These are phyloP conservation scores for Penicillium sp. DNA, from an alignment of 2,329 filamentous ascomycete genomes.

Conservation along the genomic window DNA sequence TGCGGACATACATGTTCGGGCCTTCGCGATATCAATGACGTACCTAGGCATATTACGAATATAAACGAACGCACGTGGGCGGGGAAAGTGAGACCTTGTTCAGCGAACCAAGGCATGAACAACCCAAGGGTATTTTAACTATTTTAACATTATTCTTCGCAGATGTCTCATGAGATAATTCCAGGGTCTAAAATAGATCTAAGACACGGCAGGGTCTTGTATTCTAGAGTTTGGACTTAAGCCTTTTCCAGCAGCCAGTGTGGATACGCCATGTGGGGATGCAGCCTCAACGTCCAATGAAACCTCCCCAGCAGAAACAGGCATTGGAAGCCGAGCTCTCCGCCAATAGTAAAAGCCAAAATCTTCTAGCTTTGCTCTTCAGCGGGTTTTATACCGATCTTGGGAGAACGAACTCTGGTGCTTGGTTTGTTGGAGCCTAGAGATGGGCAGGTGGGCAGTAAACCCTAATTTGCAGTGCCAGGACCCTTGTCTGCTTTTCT, in stretches of 20 bases:
- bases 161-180: not conserved
- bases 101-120: not conserved
- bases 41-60: not conserved
- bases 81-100: not conserved
- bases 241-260: not conserved
- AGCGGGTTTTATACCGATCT: not conserved
- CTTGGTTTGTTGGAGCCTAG: not conserved
- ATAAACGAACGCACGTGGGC: not conserved
- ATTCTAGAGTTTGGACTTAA: not conserved
- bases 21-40: not conserved
- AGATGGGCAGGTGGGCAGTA: not conserved
- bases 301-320: not conserved
- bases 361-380: not conserved
- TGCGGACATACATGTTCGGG: no score
- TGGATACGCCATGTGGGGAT: not conserved
- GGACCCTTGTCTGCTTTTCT: no score
- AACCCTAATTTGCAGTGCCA: no score
- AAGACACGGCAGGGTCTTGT: not conserved
- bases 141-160: not conserved
- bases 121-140: not conserved
- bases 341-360: not conserved
- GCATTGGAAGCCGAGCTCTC: not conserved
- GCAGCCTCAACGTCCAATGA: not conserved
- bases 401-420: not conserved
- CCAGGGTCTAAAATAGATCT: not conserved